Base-by-base conservation (phyloP, 106 monocot species). In the Dioscorea dumetorum region DNA sequence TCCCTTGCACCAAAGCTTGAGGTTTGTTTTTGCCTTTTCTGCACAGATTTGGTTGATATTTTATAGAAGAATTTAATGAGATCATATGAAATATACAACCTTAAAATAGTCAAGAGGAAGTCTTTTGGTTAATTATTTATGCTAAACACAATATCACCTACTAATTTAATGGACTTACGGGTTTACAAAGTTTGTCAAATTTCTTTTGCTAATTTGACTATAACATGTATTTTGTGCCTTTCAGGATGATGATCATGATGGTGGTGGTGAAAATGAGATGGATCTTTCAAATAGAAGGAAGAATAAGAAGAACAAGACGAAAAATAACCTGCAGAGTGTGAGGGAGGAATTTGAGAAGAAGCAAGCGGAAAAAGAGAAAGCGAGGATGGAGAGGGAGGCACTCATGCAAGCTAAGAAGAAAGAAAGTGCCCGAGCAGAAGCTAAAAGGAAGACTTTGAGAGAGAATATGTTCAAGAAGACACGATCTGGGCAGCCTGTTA, bases 391-490 rank as follows among this genome's bases (percentile, higher is more conserved):
- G 53, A 83, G 78, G 58, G 88, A 97, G 31, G 77, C 78, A 17
- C 58, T 70, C 35, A 68, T 87, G 20, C 72, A 74, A 48, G 88
- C 74, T 16, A 87, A 74, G 78, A 72, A 63, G 48, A 84, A 89
- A 72, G 74, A 78, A 72, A 81, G 72, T 66, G 82, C 70, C 52
- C 78, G 72, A 68, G 84, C 82, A 15, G 84, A 86, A 76, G 74
- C 64, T 5, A 79, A 35, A 49, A 62, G 95, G 35, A 97, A 89
- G 58, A 24, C 50, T 22, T 41, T 74, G 69, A 89, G 62, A 58
- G 78, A 77, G 63, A 89, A 78, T 22, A 97, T 97, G 95, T 87
- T 86, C 4, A 97, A 88, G 77, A 91, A 75, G 67, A 97, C 95
- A 12, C 77, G 76, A 58, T 91, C 84, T 0, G 95, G 95, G 9